These are phyloP conservation scores for Wickerhamiella australiensis DNA, from an alignment of 805 yeast species.

Conservation along the genomic window DNA sequence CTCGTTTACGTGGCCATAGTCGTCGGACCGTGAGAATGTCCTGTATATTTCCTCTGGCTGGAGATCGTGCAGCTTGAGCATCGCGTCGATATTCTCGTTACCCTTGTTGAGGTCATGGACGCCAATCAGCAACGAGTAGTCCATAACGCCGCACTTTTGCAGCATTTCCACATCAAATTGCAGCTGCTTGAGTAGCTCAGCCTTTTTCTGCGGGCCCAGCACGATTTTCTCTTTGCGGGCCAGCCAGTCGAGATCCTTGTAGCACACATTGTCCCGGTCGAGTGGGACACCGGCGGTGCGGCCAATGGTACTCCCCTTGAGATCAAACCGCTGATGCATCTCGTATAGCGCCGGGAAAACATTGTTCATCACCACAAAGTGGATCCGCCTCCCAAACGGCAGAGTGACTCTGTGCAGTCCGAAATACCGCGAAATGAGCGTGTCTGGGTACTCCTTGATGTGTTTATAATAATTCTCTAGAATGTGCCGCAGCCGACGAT, in stretches of 20 bases:
- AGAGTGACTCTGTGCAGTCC: slow-evolving; percentile 89
- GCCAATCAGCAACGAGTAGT: slow-evolving; percentile 81
- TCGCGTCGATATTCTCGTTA: slow-evolving; percentile 29
- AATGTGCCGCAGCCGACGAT: slow-evolving; percentile 62
- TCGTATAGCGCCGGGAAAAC: slow-evolving; percentile 88
- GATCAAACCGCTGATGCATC: slow-evolving; percentile 72
- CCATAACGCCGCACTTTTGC: slow-evolving; percentile 78
- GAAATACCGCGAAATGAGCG: slow-evolving; percentile 83
- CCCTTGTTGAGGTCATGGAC: slow-evolving; percentile 63
- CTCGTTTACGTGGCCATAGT: slow-evolving; percentile 10
- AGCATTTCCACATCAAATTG: slow-evolving; percentile 62
- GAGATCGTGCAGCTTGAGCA: slow-evolving; percentile 18
- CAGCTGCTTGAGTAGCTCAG: slow-evolving; percentile 54
- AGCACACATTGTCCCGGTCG: slow-evolving; percentile 33
- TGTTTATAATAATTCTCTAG: slow-evolving; percentile 68
- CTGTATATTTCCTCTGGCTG: slow-evolving; percentile 15
- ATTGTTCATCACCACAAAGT: slow-evolving; percentile 93
- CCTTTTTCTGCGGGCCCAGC: slow-evolving; percentile 61
- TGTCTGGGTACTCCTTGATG: slow-evolving; percentile 72
- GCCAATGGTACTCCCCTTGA: slow-evolving; percentile 90
- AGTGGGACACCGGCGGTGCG: slow-evolving; percentile 28
- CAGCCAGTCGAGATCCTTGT: slow-evolving; percentile 85
- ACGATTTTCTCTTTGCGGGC: slow-evolving; percentile 49
- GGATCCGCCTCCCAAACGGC: slow-evolving; percentile 72
- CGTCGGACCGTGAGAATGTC: background rate